A percentile compares a stretch with the other conserved stretches of the same genome.
Conservation (phyloP, 2,329 filamentous ascomycete species). For the Fusarium pseudonygamai region DNA sequence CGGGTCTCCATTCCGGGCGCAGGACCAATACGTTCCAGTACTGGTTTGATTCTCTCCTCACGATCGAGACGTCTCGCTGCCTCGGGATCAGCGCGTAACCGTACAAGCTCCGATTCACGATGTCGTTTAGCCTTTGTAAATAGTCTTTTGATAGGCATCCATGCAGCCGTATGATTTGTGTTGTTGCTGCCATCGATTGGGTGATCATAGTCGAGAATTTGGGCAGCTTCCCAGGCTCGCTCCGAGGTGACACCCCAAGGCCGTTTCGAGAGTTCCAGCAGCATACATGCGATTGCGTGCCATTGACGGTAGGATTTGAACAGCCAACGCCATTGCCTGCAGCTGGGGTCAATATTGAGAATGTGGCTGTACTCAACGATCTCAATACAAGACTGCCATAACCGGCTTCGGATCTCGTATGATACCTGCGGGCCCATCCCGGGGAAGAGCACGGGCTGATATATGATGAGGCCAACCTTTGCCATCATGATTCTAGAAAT, state of each 20-base stretch:
- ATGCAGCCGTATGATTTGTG: constrained; percentile 30
- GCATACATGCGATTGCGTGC: constrained; percentile 36
- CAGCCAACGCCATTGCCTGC: constrained; percentile 33
- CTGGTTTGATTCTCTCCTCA: constrained; percentile 30
- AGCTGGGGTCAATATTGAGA: constrained; percentile 28
- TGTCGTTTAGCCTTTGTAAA: constrained; percentile 31
- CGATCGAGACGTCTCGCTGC: constrained; percentile 27
- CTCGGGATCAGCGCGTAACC: constrained; percentile 24
- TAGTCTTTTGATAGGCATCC: constrained; percentile 33
- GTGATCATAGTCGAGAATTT: constrained; percentile 35
- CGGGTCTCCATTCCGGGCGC: constrained; percentile 35
- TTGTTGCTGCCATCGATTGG: constrained; percentile 21
- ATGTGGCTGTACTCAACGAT: constrained; percentile 35
- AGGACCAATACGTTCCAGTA: constrained; percentile 30
- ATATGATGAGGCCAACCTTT: constrained; percentile 31
- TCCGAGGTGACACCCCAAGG: constrained; percentile 32
- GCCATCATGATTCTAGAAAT: constrained; percentile 32
- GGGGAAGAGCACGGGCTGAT: constrained; percentile 32
- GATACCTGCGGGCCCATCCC: constrained; percentile 29
- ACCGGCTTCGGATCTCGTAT: constrained; percentile 21
- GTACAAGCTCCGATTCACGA: constrained; percentile 21
- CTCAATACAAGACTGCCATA: constrained; percentile 36
- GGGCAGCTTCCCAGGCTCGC: constrained; percentile 33
- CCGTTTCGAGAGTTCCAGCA: constrained; percentile 25
- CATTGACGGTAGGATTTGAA: constrained; percentile 31